These are phyloP conservation scores for Hibiscus trionum DNA, from an alignment of 345 rosid species.

Conservation along the genomic window DNA sequence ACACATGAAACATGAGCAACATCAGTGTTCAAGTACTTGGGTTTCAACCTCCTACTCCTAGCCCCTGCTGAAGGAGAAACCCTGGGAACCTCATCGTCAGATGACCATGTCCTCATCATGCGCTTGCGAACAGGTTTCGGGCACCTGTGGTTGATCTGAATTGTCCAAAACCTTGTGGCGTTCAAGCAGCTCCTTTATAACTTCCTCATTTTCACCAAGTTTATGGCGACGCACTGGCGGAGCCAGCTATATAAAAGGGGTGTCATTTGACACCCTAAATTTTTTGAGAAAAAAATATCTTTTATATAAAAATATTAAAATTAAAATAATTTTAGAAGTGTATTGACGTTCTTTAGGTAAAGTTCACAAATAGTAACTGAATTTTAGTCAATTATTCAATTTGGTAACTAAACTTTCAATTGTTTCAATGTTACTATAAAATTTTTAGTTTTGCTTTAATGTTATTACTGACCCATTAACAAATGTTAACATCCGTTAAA, in stretches of 20 bases:
- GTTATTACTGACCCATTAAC: no score
- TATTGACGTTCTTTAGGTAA: not conserved
- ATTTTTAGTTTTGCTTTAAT: no score
- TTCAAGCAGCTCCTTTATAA: slow-evolving; percentile 47
- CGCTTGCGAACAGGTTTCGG: slow-evolving; percentile 45
- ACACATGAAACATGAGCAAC: slow-evolving; percentile 29
- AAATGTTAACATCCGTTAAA: no score
- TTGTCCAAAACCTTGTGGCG: slow-evolving; percentile 43
- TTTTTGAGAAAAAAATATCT: no score
- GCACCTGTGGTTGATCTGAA: slow-evolving; percentile 47
- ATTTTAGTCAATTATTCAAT: no score
- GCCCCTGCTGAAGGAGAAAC: slow-evolving; percentile 24
- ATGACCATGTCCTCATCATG: slow-evolving; percentile 48
- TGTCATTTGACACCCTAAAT: no score
- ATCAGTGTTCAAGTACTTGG: slow-evolving; percentile 42
- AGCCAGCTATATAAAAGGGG: no score
- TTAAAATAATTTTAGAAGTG: no score
- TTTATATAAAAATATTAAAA: no score
- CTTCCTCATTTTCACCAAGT: slow-evolving; percentile 42
- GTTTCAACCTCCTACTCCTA: slow-evolving; percentile 40
- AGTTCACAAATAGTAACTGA: not conserved
- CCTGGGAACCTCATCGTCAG: slow-evolving; percentile 52
- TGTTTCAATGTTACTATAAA: no score
- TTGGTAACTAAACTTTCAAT: no score
- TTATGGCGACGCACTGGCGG: slow-evolving; percentile 33